Percentiles rank a stretch among this genome's conserved stretches.
Conservation (phyloP, 768 basidiomycete genomes). For the Pholiota conissans region DNA sequence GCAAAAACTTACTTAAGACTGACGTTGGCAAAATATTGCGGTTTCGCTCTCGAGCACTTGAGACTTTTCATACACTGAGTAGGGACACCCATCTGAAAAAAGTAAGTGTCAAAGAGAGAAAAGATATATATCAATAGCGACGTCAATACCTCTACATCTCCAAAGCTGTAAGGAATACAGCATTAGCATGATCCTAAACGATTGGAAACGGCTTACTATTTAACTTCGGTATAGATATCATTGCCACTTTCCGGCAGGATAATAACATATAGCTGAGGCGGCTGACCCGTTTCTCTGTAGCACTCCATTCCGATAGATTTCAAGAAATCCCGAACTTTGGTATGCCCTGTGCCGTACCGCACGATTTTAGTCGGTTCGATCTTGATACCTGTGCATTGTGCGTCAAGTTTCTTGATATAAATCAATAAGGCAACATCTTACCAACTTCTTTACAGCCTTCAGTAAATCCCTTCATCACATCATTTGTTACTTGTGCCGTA, state of each 20-base stretch:
- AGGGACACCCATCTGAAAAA: slow-evolving; percentile 61
- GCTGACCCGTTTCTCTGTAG: slow-evolving; percentile 33
- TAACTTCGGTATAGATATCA: slow-evolving; percentile 75
- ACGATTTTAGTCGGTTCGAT: slow-evolving; percentile 48
- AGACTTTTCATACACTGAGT: slow-evolving; percentile 75
- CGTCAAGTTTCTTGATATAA: neutral
- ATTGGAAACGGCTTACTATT: slow-evolving; percentile 55
- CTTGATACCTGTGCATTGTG: slow-evolving; percentile 50
- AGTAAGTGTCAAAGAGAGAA: neutral
- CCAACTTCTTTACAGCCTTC: slow-evolving; percentile 56
- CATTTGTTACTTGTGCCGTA: slow-evolving; percentile 40
- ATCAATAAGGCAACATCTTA: slow-evolving; percentile 33
- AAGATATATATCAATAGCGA: neutral
- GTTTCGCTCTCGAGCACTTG: slow-evolving; percentile 67
- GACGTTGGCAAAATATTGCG: slow-evolving; percentile 82
- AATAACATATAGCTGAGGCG: slow-evolving; percentile 63
- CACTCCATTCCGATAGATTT: slow-evolving; percentile 50
- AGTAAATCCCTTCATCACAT: slow-evolving; percentile 57
- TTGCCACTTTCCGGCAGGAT: slow-evolving; percentile 74
- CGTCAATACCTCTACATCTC: slow-evolving; percentile 47
- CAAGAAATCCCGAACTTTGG: slow-evolving; percentile 52
- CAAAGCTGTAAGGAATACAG: slow-evolving; percentile 49
- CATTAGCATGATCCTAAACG: neutral
- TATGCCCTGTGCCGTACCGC: slow-evolving; percentile 59
- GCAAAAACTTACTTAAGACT: slow-evolving; percentile 64